These are phyloP conservation scores for Jasminum sambac DNA, from an alignment of 257 asterid species.

Conservation along the genomic window DNA sequence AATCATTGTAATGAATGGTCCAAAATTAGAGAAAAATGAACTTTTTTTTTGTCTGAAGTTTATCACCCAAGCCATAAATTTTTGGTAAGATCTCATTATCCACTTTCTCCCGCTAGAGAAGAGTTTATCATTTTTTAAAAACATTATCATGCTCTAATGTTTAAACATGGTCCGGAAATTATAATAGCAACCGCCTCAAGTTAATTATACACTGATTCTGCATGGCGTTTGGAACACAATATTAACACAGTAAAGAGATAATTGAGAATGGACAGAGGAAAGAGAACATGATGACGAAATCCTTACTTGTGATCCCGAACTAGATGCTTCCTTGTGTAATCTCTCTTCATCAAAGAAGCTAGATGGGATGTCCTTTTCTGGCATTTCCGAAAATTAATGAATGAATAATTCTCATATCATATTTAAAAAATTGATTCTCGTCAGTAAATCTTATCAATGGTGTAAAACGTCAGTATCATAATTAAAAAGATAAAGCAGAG, in stretches of 20 bases:
- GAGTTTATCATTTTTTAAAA: not conserved
- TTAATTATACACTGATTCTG: too few species aligned
- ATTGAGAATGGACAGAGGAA: not conserved
- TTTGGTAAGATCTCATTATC: conserved; percentile 6
- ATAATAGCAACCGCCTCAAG: too few species aligned
- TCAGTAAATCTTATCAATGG: conserved; percentile 2
- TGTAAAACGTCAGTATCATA: conserved; percentile 6
- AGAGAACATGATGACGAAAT: conserved; percentile 14
- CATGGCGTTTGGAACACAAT: not conserved
- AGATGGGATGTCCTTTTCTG: conserved; percentile 93
- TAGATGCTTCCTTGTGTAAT: conserved; percentile 73
- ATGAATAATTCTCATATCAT: conserved; percentile 3
- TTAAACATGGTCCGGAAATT: too few species aligned
- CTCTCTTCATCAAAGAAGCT: conserved; percentile 70
- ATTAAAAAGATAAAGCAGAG: conserved; percentile 4
- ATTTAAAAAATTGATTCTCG: conserved; percentile 19
- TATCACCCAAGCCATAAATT: too few species aligned
- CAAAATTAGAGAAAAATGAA: too few species aligned
- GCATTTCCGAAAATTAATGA: conserved; percentile 23
- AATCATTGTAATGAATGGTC: too few species aligned
- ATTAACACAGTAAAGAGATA: not conserved
- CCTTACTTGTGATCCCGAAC: conserved; percentile 77
- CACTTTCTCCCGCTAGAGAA: not conserved
- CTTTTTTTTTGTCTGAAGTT: too few species aligned
- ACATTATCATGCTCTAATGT: too few species aligned